Base-by-base conservation (phyloP, 805 yeast genomes). In the Tetrapisispora phaffii region DNA sequence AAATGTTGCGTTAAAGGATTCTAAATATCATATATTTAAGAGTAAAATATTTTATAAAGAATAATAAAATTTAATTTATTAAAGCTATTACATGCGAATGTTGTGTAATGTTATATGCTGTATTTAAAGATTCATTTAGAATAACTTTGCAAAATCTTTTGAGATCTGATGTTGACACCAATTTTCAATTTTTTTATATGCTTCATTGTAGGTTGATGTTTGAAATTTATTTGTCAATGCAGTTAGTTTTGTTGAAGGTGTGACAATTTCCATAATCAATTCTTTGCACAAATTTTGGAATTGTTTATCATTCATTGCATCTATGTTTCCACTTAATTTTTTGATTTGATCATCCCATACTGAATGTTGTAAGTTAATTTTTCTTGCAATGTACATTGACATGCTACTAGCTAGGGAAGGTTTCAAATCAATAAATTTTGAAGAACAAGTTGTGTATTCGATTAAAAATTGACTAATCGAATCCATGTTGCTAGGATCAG, bases 361-460 rank as follows among this genome's bases (percentile, higher is more conserved):
- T 53, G 53, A 66, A 45, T 74, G n/a, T 20, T 31, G 19, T 17
- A 10, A 22, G 75, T 75, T 50, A 81, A 68, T 21, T 22, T 33
- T 73, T 55, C 95, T 74, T 7, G 95, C 79, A 42, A 86, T 72
- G 63, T 76, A 84, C 94, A 87, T 85, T 23, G 96, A 83, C 47
- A 88, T 80, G 2, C 95, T 94, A n/a, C 94, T 77, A 50, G 88
- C 74, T 48, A 80, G 69, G 16, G 95, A 83, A 8, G 96, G 95
- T 50, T 77, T 74, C 49, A 74, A 67, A 20, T 83, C 82, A 54
- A 87, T 76, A 55, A 88, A 84, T 56, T 74, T 75, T 57, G 82
- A 80, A 58, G 85, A 95, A 48, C 87, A 79, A 32, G 81, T 72
- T 23, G 88, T 73, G 41, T 84, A 77, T 59, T 89, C 96, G 47